Conservation (phyloP, 1,139 yeast genomes). For the Kodamaea anthophila region DNA sequence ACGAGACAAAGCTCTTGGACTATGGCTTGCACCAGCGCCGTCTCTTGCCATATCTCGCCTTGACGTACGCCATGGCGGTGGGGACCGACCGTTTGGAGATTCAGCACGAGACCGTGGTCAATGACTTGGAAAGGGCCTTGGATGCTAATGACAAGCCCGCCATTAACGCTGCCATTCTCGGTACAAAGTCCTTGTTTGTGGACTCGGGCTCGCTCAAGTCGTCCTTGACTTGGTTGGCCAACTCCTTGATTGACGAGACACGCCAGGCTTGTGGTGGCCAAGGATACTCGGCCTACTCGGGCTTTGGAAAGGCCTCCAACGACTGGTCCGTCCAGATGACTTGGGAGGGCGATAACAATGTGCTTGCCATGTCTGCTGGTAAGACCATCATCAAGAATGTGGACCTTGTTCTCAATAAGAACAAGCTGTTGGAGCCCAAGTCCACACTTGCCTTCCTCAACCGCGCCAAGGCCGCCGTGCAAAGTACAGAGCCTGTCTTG, state of each 20-base stretch:
- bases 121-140: conserved; percentile 50
- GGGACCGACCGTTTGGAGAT: conserved; percentile 61
- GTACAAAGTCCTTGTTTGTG: conserved; percentile 72
- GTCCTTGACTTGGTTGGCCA: conserved; percentile 81
- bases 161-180: conserved; percentile 48
- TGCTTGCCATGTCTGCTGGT: conserved; percentile 79
- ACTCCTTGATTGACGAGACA: conserved; percentile 75
- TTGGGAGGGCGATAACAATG: conserved; percentile 96
- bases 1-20: conserved; percentile 66
- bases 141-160: conserved; percentile 35
- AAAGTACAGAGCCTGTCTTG: conserved; percentile 6
- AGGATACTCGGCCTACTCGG: conserved; percentile 86
- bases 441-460: conserved; percentile 41
- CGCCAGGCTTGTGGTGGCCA: conserved; percentile 98
- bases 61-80: conserved; percentile 71
- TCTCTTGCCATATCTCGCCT: conserved; percentile 72
- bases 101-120: conserved; percentile 48
- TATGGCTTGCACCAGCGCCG: conserved; percentile 86
- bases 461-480: conserved; percentile 17
- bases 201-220: conserved; percentile 88
- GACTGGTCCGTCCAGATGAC: conserved; percentile 97
- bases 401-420: conserved; percentile 24
- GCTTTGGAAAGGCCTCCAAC: conserved; percentile 79
- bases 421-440: conserved; percentile 25
- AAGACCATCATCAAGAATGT: conserved; percentile 62